Percentiles rank a stretch among this genome's conserved stretches.
These are phyloP conservation scores for Periconia macrospinosa DNA, from an alignment of 2,329 filamentous ascomycete genomes.

Conservation along the genomic window DNA sequence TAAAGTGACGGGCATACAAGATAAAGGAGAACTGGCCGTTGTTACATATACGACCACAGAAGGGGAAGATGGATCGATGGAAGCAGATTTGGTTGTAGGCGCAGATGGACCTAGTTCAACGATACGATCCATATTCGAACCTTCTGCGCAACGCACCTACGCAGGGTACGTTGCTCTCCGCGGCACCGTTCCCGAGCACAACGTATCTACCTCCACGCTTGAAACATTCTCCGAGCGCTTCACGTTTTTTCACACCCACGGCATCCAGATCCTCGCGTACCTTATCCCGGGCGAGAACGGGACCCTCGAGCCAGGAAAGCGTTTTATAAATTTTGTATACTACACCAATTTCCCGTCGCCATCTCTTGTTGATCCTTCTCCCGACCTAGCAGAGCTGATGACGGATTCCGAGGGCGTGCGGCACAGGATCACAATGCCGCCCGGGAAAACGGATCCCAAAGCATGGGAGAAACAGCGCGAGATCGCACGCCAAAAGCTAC, in stretches of 20 bases:
- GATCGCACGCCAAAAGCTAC: slow-evolving; percentile 35
- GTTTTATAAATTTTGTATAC: slow-evolving; percentile 53
- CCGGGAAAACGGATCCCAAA: slow-evolving; percentile 42
- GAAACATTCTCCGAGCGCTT: slow-evolving; percentile 43
- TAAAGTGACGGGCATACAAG: slow-evolving; percentile 24
- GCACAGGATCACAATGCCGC: slow-evolving; percentile 49
- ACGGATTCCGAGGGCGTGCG: slow-evolving; percentile 46
- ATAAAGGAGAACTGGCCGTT: slow-evolving; percentile 16
- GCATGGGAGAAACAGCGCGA: slow-evolving; percentile 45
- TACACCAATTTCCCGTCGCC: slow-evolving; percentile 46
- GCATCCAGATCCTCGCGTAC: slow-evolving; percentile 47
- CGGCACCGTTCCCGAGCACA: slow-evolving; percentile 30
- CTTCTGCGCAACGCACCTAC: slow-evolving; percentile 27
- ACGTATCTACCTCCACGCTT: slow-evolving; percentile 19
- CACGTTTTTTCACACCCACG: slow-evolving; percentile 44
- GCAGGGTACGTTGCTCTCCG: slow-evolving; percentile 38
- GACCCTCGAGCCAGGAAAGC: slow-evolving; percentile 40
- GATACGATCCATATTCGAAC: slow-evolving; percentile 22
- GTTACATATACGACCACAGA: slow-evolving; percentile 23
- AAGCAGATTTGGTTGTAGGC: slow-evolving; percentile 32
- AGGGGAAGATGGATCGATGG: slow-evolving; percentile 15
- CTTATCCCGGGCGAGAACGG: slow-evolving; percentile 50
- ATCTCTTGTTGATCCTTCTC: slow-evolving; percentile 35
- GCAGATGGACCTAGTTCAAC: slow-evolving; percentile 38
- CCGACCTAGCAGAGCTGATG: slow-evolving; percentile 47